Base-by-base conservation (phyloP, 2,329 filamentous ascomycete species). In the Cadophora gregata region DNA sequence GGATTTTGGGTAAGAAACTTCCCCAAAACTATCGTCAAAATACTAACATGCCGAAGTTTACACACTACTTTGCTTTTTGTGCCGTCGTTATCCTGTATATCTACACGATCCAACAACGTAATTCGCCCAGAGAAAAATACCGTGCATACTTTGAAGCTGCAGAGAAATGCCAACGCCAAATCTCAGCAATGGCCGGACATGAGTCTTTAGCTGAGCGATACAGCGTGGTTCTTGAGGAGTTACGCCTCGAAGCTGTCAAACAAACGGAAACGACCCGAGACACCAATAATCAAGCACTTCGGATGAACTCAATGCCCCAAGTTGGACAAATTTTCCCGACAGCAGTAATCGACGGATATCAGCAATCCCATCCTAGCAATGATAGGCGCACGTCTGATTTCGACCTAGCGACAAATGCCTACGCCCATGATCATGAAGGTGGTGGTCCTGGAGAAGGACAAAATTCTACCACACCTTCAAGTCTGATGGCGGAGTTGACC, bases 41-140 rank as follows among this genome's bases (percentile, higher is more conserved):
- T 16, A n/a, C 63, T 66, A 19, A 69, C 7, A 19, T 1, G 21
- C 8, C 3, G 0, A 25, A 79, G 77, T 78, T 79, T 53, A 78
- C 75, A 0, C 80, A 80, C 27, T 83, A 83, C 63, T 81, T 80
- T 62, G 80, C 78, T 1, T 83, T 83, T 53, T 81, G 76, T 14
- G 81, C 81, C 0, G 78, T 81, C 2, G 79, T 81, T 0, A 76
- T 83, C 0, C 72, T 83, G 2, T 83, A 83, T 64, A 78, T 83
- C 4, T 81, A 80, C 50, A 77, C 78, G 4, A 82, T 83, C 10
- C 81, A 81, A 50, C 73, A 79, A 36, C 68, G 76, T 1, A 68
- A 73, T 4, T 67, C 72, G 3, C 69, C 74, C 2, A 68, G 73
- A 38, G 73, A 75, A 29, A 72, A 70, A 1, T 78, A 77, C 64